phyloP scores from a whole-genome alignment of 805 yeast genomes.

The Ogataea haglerorum region DNA sequence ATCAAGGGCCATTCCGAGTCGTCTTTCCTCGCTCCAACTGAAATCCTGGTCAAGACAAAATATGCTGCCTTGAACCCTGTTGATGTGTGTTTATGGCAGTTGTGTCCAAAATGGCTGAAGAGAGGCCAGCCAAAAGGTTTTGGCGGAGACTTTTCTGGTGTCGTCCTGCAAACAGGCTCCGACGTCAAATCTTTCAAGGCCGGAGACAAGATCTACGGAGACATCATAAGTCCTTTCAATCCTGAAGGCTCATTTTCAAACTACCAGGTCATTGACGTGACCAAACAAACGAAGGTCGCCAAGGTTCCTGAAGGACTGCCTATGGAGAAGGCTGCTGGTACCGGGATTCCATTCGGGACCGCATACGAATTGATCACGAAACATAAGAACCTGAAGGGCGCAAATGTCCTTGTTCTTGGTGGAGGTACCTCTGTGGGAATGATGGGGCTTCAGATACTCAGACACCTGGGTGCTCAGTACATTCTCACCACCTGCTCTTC shows the following conservation, averaged over 20 bases:
- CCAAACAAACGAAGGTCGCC: conserved; percentile 31
- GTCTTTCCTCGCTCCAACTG: conserved; percentile 13
- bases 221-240: not conserved
- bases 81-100: conserved; percentile 11
- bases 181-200: conserved; percentile 8
- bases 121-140: conserved; percentile 9
- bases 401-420: conserved; percentile 62
- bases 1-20: conserved; percentile 2
- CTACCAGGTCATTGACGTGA: conserved; percentile 41
- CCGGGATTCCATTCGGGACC: conserved; percentile 63
- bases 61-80: conserved; percentile 21
- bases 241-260: conserved; percentile 42
- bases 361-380: conserved; percentile 37
- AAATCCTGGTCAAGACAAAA: conserved; percentile 16
- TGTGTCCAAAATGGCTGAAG: conserved; percentile 9
- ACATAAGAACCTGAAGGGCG: conserved; percentile 35
- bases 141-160: conserved; percentile 24
- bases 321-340: conserved; percentile 58
- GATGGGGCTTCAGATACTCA: conserved; percentile 54
- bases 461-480: conserved; percentile 43
- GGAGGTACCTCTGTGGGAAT: conserved; percentile 71
- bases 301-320: conserved; percentile 47
- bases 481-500: conserved; percentile 53
- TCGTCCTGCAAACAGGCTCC: conserved; percentile 17
- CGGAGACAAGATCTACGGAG: conserved; percentile 22